These are phyloP conservation scores for Musa balbisiana DNA, from an alignment of 202 grass and related monocot genomes.

Conservation along the genomic window DNA sequence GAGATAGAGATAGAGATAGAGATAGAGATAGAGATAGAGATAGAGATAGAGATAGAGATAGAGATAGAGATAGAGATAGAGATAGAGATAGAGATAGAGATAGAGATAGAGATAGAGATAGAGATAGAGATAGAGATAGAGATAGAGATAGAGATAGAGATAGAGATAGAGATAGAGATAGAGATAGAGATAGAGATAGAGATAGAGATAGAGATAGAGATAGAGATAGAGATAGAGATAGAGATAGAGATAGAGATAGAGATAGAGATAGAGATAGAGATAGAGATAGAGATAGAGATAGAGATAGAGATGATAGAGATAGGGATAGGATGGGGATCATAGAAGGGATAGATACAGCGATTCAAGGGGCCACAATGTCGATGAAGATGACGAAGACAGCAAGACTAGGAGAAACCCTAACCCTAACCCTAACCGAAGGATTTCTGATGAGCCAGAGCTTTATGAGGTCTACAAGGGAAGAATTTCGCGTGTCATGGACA, in stretches of 20 bases:
- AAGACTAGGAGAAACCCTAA: constrained; percentile 21
- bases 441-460: constrained; percentile 47
- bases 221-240: background rate
- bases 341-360: constrained; percentile 28
- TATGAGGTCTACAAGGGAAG: constrained; percentile 72
- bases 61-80: constrained; percentile 14
- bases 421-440: constrained; percentile 14
- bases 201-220: constrained; percentile 16
- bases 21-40: constrained; percentile 17
- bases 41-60: background rate
- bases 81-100: constrained; percentile 1
- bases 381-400: constrained; percentile 35
- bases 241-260: constrained; percentile 16
- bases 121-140: constrained; percentile 1
- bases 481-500: constrained; percentile 76
- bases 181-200: background rate
- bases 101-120: constrained; percentile 12
- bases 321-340: constrained; percentile 29
- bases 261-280: background rate
- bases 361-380: constrained; percentile 14
- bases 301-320: constrained; percentile 25
- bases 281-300: constrained; percentile 13
- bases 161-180: constrained; percentile 3
- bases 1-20: background rate
- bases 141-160: constrained; percentile 11